Evolutionary conservation across 192 early-diverging fungal genomes (phyloP), one percentile per base, ranked within the genome.

Genomic region (Mortierella claussenii): DNA sequence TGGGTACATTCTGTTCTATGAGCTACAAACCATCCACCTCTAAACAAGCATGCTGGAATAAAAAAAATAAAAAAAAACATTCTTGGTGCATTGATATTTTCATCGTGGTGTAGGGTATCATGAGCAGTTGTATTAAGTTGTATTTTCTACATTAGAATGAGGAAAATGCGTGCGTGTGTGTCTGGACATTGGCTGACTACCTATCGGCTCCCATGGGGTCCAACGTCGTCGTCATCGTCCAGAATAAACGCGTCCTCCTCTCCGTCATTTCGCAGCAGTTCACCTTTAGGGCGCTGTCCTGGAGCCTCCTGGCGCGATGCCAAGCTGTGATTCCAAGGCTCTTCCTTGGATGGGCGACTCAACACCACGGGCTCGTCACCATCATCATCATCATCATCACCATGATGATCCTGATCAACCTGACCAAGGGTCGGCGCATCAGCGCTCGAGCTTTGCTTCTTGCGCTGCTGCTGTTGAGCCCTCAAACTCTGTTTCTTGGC

Each of bases 1-100:
- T 68, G 89, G 82, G 0, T 91, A 91, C 55, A 74, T 91, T 37
- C 69, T 90, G 28, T 90, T 90, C 52, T 91, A 91, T 55, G 87
- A 83, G 30, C 76, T 91, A 30, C 82, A 89, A 56, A 79, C 78
- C 46, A 65, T 74, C 1, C 52, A 55, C 3, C 45, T 27, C 17
- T 57, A 60, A 43, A 15, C 11, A n/a, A 40, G 7, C 1, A 36
- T 21, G 36, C n/a, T n/a, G n/a, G n/a, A n/a, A n/a, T 21, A 55
- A 40, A 24, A 55, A 23, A 40, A 8, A 55, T 24, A 40, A 55
- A 40, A 40, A 21, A 18, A 53, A 32, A 32, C 13, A 40, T 40
- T 13, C 37, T 40, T 53, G 26, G 18, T 31, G 26, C 15, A 53
- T 53, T 48, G 7, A 6, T 48, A 15, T 20, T 48, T 42, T 42